Evolutionary conservation across 78 protist species (phyloP), one percentile per base, ranked within the genome.

Genomic region (Acrasis kona): DNA sequence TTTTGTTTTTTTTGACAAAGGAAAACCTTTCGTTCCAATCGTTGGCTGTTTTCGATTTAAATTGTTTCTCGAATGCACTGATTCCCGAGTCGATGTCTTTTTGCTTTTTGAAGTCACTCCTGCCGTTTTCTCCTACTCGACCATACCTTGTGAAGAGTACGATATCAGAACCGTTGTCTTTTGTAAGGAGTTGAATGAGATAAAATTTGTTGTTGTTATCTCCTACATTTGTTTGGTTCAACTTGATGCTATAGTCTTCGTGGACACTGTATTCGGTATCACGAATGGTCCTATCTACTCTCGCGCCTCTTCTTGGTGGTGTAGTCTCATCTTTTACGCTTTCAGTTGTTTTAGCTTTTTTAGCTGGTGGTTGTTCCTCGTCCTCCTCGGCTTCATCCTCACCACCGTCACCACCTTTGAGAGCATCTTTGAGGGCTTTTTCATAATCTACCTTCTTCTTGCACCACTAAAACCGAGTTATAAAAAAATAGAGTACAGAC

Each of bases 131-230:
- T 12, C 85, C 85, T n/a, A 81, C 80, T 1, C 83, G 65, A 34
- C 83, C 83, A 76, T 77, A 79, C n/a, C 83, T 76, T 34, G 34
- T 79, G 79, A 76, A 79, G n/a, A n/a, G n/a, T 31, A 27, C 2
- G 32, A 8, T 61, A 77, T 40, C 71, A 4, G 7, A 7, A 30
- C 29, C 42, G 35, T 10, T 69, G 41, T 5, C 69, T n/a, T 28
- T 2, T 57, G 65, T 4, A n/a, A 81, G 70, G 28, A 72, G 28
- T 42, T 81, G 78, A 42, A 81, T 81, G 61, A 64, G 34, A 76
- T 81, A 81, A 70, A 12, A 81, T 70, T 81, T 81, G 77, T 81
- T 81, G 67, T 81, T 72, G 74, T 81, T 73, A 73, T 38, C 65
- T 28, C 29, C 71, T 73, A 81, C 74, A 70, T 81, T 64, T 5